Evolutionary conservation across 2,329 filamentous ascomycete species (phyloP).

Genomic region (Myotisia sp.): DNA sequence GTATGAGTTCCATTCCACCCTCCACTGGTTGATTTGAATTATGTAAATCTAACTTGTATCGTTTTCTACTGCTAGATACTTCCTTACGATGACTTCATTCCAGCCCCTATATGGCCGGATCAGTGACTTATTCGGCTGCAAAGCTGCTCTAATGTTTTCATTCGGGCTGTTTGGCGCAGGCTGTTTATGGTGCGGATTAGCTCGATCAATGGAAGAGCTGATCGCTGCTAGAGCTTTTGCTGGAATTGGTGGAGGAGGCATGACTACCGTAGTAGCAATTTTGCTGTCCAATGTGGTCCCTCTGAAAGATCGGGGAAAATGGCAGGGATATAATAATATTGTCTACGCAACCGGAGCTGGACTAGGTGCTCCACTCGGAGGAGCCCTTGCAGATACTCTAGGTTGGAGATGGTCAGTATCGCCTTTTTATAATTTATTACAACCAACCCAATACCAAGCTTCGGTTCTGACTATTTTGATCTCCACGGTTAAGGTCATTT

Average conservation of each 20-base stretch:
- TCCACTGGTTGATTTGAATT: no score
- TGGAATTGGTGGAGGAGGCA: conserved; percentile 58
- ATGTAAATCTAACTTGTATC: no score
- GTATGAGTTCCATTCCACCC: no score
- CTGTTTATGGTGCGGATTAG: conserved; percentile 56
- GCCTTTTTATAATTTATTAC: no score
- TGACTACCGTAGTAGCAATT: conserved; percentile 55
- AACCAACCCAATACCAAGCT: no score
- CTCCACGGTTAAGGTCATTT: conserved; percentile 35
- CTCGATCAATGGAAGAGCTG: conserved; percentile 52
- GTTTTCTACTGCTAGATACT: no score
- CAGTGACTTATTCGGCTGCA: conserved; percentile 53
- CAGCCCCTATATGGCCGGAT: conserved; percentile 60
- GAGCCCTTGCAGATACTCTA: conserved; percentile 30
- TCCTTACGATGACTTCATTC: conserved; percentile 51
- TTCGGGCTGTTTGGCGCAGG: conserved; percentile 49
- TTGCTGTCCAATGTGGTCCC: conserved; percentile 61
- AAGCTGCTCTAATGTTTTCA: conserved; percentile 47
- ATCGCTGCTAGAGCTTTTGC: conserved; percentile 57
- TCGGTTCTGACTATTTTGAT: no score
- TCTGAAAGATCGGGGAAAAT: conserved; percentile 56
- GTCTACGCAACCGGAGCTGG: conserved; percentile 50
- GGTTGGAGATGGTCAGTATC: conserved; percentile 35
- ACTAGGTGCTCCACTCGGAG: conserved; percentile 36
- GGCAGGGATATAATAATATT: conserved; percentile 51